Evolutionary conservation across 163 green algal species (phyloP), one percentile per base, ranked within the genome.

Genomic region (Scenedesmus sp.): DNA sequence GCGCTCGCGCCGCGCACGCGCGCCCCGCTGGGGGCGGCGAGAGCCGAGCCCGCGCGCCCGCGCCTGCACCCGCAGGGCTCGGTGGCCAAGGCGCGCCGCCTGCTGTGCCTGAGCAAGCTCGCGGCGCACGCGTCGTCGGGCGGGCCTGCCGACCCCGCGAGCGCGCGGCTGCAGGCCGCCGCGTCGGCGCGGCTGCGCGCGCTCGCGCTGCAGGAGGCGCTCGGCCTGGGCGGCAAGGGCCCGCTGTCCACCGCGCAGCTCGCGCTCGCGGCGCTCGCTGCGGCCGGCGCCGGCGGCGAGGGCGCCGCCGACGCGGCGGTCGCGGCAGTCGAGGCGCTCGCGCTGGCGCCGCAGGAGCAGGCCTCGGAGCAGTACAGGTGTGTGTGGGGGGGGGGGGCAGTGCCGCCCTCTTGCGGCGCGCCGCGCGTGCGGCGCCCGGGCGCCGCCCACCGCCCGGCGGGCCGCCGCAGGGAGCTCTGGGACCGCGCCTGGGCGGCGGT

Each of bases 51-150:
- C n/a, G n/a, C n/a, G n/a, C n/a, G n/a, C n/a, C n/a, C n/a, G n/a
- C n/a, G n/a, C n/a, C n/a, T n/a, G n/a, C n/a, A n/a, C n/a, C n/a
- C n/a, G 33, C 58, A 78, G 70, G 45, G 0, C 3, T 71, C 72
- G 13, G 20, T 47, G 10, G 54, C 58, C 28, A 63, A 54, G 33
- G 24, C 45, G 29, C 53, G 60, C 44, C 54, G 60, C 31, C 33
- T 80, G 22, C 60, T 80, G n/a, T 62, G 36, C 57, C 57, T 78
- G 9, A 45, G 17, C 14, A 78, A 78, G 70, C 36, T 78, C 2
- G 70, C 70, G 44, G 70, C 70, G 2, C 70, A 70, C 39, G 70
- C 70, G 11, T 51, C 67, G 9, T 42, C 57, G 29, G 51, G 33
- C 42, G 44, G 45, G 1, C n/a, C 53, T 24, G 22, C 3, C 20